Percentiles rank a stretch among this genome's conserved stretches.
These are phyloP conservation scores for Nephelium lappaceum DNA, from an alignment of 345 rosid species.

Conservation along the genomic window DNA sequence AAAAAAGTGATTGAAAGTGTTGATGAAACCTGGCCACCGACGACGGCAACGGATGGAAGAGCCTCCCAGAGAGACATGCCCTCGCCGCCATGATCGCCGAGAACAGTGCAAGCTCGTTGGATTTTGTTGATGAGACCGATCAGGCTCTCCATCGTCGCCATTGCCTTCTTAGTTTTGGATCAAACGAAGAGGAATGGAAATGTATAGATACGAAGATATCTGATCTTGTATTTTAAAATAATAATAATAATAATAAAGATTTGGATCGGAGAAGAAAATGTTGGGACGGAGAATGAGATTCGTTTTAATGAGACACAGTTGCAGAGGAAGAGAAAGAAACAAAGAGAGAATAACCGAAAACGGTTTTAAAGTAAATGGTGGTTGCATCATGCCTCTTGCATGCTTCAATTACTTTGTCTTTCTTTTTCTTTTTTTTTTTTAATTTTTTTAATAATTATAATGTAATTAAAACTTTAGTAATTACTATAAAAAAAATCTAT, in stretches of 20 bases:
- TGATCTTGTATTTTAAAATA: neutral
- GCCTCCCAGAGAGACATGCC: constrained; percentile 99
- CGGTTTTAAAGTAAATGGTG: neutral
- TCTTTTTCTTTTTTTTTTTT: neutral
- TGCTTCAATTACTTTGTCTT: neutral
- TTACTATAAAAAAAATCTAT: no score
- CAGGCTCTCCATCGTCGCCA: constrained; percentile 98
- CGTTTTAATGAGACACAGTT: neutral
- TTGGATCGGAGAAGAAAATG: constrained; percentile 21
- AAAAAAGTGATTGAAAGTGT: neutral
- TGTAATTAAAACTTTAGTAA: no score
- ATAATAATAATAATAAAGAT: neutral
- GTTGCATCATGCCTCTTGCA: neutral
- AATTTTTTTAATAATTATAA: no score
- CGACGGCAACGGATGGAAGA: constrained; percentile 95
- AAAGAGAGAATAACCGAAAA: constrained; percentile 1
- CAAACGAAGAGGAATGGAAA: constrained; percentile 21
- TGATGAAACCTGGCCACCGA: constrained; percentile 87
- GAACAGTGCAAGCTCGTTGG: constrained; percentile 95
- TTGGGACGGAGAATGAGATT: constrained; percentile 11
- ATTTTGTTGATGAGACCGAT: constrained; percentile 92
- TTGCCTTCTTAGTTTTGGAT: constrained; percentile 21
- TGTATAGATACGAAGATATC: constrained; percentile 5
- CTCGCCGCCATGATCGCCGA: constrained; percentile 97
- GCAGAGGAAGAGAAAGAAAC: constrained; percentile 6